Conservation (phyloP, 495 filamentous ascomycete species). For the Melanomma pulvis-pyrius region DNA sequence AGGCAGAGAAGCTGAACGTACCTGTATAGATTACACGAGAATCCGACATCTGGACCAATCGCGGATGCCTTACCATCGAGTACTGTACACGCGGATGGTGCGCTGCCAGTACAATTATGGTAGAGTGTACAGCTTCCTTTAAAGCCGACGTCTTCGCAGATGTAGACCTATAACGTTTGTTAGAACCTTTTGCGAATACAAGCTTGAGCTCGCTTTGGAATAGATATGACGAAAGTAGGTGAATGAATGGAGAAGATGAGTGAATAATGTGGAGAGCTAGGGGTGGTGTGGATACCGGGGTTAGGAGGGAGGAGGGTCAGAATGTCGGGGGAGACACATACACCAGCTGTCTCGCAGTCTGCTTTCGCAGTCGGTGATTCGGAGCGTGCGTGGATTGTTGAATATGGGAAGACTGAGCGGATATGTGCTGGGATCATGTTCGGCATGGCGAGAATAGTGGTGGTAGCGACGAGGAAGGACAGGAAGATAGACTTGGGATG, state of each 20-base stretch:
- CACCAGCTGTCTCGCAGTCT: slow-evolving; percentile 1
- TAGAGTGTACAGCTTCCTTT: not conserved
- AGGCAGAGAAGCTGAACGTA: slow-evolving; percentile 6
- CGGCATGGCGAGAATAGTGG: not conserved
- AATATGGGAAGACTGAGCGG: not conserved
- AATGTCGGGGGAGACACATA: not conserved
- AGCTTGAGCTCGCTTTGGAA: not conserved
- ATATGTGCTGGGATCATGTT: not conserved
- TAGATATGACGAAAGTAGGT: no score
- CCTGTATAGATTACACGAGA: slow-evolving; percentile 15
- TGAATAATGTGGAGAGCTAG: not conserved
- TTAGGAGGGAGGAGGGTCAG: not conserved
- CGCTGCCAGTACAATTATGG: not conserved
- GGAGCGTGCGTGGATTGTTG: not conserved
- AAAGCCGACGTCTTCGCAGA: slow-evolving; percentile 21
- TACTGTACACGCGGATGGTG: not conserved
- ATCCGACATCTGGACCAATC: slow-evolving; percentile 10
- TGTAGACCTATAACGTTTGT: slow-evolving; percentile 12
- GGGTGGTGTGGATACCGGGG: not conserved
- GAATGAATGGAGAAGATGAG: no score
- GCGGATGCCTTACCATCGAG: slow-evolving; percentile 10
- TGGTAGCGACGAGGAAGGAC: not conserved
- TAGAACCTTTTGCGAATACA: not conserved
- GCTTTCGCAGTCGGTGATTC: not conserved
- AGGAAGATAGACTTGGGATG: not conserved